Base-by-base conservation (phyloP, 352 stramenopile genomes). In the Globisporangium mamillatum region DNA sequence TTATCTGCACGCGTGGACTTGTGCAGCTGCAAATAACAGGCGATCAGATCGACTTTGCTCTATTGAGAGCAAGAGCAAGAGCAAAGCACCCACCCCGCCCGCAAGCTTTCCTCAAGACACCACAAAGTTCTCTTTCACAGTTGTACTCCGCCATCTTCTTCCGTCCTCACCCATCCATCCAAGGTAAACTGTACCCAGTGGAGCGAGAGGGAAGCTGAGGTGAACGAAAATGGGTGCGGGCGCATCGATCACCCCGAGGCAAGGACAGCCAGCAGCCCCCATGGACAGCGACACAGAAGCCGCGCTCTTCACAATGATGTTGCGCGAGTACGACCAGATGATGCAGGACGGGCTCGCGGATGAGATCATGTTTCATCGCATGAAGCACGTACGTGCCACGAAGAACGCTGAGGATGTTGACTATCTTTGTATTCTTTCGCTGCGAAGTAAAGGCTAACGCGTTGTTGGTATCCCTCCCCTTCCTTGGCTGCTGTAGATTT, bases 311-410 rank as follows among this genome's bases (percentile, higher is more conserved):
- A 73, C 68, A 5, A 73, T 79, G 44, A 84, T 91, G 56, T 72
- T 84, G 41, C 74, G 72, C 48, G 84, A 92, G 63, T 93, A 91
- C 68, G 68, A 85, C 32, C 80, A 88, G 60, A 90, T 93, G 78
- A 61, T 56, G n/a, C 59, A 67, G 0, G 78, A 87, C 16, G 63
- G 86, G 1, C 71, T 93, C 7, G 72, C 71, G 10, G 82, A 91
- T 52, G 82, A 93, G 70, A 71, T 90, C 50, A 77, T 93, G 59
- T 93, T 93, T 60, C 82, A 93, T 64, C 81, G 79, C 27, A 88
- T 93, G 77, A 93, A 91, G 69, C 78, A 89, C 64, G 80, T 90
- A 62, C 24, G 60, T 67, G 3, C 38, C 3, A 56, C 41, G 25
- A 34, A 63, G 27, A 27, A 44, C 25, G 4, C 27, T 38, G 54